Conservation (phyloP, 2,329 filamentous ascomycete species). For the Penicillium brevicompactum region DNA sequence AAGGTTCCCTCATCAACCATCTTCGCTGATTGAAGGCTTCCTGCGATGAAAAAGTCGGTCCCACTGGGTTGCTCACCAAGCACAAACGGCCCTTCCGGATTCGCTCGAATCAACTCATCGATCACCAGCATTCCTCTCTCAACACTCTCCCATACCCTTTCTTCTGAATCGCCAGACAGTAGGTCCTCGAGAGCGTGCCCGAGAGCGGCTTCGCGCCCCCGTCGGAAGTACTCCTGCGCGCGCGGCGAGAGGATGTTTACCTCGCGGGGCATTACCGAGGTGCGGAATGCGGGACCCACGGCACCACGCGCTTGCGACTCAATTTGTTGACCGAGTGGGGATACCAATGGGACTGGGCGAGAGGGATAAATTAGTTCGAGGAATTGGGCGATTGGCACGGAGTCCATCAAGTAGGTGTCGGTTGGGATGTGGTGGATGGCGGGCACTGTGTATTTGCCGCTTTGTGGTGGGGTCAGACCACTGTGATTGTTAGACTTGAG, state of each 20-base stretch:
- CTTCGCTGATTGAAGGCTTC: conserved; percentile 37
- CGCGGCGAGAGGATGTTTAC: conserved; percentile 40
- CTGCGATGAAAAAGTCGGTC: conserved; percentile 46
- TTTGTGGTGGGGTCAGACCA: conserved; percentile 25
- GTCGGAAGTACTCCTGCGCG: conserved; percentile 43
- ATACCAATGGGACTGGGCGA: conserved; percentile 37
- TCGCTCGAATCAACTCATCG: conserved; percentile 36
- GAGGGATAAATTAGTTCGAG: conserved; percentile 45
- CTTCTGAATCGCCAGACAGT: conserved; percentile 21
- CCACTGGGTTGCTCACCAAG: conserved; percentile 39
- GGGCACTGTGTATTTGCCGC: conserved; percentile 44
- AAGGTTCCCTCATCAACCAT: conserved; percentile 35
- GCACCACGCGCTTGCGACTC: conserved; percentile 33
- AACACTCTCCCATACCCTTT: conserved; percentile 7
- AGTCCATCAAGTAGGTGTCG: conserved; percentile 46
- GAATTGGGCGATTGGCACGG: conserved; percentile 42
- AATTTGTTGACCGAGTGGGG: conserved; percentile 39
- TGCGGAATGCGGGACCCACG: conserved; percentile 29
- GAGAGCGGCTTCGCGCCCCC: conserved; percentile 40
- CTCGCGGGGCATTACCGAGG: conserved; percentile 43
- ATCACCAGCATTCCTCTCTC: conserved; percentile 29
- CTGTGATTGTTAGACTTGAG: conserved; percentile 9
- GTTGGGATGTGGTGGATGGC: conserved; percentile 45
- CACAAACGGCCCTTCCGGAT: conserved; percentile 44
- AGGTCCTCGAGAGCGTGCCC: conserved; percentile 41